Evolutionary conservation across 768 basidiomycete species (phyloP).

Genomic region (Leucocoprinus sp.): DNA sequence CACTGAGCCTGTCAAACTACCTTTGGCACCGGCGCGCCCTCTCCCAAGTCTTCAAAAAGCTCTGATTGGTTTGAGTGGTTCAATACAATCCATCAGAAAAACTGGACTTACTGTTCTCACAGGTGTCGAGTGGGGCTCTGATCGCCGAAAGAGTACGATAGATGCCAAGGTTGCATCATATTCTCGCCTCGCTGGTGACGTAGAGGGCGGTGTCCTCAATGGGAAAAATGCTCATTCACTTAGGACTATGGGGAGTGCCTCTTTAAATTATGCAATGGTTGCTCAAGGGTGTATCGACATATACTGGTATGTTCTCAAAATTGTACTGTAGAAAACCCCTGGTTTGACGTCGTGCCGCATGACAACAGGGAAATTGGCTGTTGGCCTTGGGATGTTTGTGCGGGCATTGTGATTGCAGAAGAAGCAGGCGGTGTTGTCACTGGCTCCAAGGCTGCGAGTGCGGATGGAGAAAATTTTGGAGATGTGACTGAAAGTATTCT

Average conservation of each 20-base stretch:
- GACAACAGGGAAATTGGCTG: conserved; percentile 68
- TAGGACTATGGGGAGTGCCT: conserved; percentile 77
- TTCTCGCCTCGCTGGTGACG: conserved; percentile 66
- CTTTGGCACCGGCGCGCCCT: conserved; percentile 55
- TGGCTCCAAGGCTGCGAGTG: conserved; percentile 48
- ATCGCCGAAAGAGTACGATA: conserved; percentile 49
- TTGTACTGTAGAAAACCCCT: neutral
- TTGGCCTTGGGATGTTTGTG: conserved; percentile 85
- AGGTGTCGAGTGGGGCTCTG: conserved; percentile 88
- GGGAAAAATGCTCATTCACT: conserved; percentile 84
- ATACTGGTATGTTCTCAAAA: conserved; percentile 58
- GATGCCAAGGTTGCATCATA: conserved; percentile 59
- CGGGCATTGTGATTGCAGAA: conserved; percentile 84
- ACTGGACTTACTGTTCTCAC: conserved; percentile 11
- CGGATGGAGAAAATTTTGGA: conserved; percentile 35
- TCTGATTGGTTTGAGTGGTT: conserved; percentile 46
- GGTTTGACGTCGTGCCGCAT: neutral
- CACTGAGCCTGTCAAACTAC: conserved; percentile 46
- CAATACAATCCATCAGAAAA: neutral
- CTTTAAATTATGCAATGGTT: conserved; percentile 75
- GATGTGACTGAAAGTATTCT: conserved; percentile 64
- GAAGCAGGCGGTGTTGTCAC: conserved; percentile 82
- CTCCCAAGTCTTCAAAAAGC: conserved; percentile 64
- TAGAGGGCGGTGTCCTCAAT: conserved; percentile 47
- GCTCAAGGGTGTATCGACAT: conserved; percentile 85